Evolutionary conservation across 2,329 filamentous ascomycete genomes (phyloP), one percentile per base, ranked within the genome.

Genomic region (Penicillium janthinellum): DNA sequence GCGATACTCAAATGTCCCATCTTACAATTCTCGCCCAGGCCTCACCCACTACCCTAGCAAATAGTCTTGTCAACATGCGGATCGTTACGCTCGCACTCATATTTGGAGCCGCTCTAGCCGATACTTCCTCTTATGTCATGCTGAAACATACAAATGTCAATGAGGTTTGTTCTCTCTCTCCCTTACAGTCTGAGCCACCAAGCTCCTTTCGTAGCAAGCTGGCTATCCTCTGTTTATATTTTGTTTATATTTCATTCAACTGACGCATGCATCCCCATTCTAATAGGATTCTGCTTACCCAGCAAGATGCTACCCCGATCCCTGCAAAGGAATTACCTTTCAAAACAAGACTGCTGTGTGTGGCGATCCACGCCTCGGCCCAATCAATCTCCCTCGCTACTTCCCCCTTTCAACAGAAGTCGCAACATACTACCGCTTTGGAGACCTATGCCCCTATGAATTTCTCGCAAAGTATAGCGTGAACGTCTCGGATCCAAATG

Each of bases 351-450:
- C 58, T 5, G 61, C 57, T 41, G 60, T 69, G 52, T 69, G 67
- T 28, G 56, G 61, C 25, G 61, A 69, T 41, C 57, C 58, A 12
- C 60, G 64, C 17, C 64, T 69, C 1, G 67, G 67, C 14, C 66
- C 67, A 2, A 51, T 53, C 12, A 8, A 53, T 6, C 62, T 65
- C 2, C 67, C 67, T 2, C 39, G 17, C 3, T 49, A 38, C 14
- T 62, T 65, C 59, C 64, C 67, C 14, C 59, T 70, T 14, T 53
- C 59, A 7, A 63, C 54, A 7, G 50, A 65, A n/a, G 49, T 67
- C 2, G 54, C 56, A 37, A 65, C 65, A 44, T 70, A 70, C 39
- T 20, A 66, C 49, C 65, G 61, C 14, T 67, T 69, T 28, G 67
- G 67, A 35, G 52, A 64, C 10, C 55, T 67, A 15, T 64, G 59